These are phyloP conservation scores for Oryza coarctata DNA, from an alignment of 176 grass and related monocot species.

Conservation along the genomic window DNA sequence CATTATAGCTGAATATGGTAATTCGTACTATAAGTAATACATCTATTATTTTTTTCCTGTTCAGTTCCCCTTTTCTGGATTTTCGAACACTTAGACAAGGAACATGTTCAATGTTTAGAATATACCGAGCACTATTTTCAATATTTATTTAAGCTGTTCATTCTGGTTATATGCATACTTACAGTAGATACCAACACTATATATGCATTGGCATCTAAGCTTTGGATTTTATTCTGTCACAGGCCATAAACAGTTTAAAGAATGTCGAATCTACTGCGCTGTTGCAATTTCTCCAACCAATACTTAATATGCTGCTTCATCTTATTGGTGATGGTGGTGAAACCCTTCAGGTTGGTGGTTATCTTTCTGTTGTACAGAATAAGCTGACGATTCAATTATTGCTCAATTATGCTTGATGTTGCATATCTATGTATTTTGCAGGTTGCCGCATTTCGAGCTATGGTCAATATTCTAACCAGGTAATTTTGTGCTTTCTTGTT, in stretches of 20 bases:
- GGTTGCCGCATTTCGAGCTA: constrained; percentile 98
- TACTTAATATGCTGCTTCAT: constrained; percentile 98
- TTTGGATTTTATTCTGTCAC: constrained; percentile 25
- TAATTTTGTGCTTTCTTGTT: constrained; percentile 40
- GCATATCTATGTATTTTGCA: constrained; percentile 32
- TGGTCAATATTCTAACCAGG: constrained; percentile 99
- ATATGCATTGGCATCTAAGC: background rate
- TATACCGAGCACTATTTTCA: background rate
- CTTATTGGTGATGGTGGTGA: constrained; percentile 99
- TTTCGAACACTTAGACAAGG: background rate
- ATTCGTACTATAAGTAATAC: background rate
- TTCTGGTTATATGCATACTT: constrained; percentile 17
- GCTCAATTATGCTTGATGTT: constrained; percentile 20
- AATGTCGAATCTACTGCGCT: constrained; percentile 91
- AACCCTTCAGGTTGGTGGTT: constrained; percentile 82
- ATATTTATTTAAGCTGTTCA: background rate
- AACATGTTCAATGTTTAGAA: constrained; percentile 12
- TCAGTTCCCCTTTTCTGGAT: background rate
- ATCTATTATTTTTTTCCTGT: background rate
- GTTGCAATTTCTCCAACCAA: constrained; percentile 92
- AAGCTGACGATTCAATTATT: constrained; percentile 1
- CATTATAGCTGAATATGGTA: background rate
- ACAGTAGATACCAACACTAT: background rate
- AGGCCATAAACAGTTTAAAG: constrained; percentile 99
- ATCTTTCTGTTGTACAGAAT: constrained; percentile 30